Conservation (phyloP, 2,329 filamentous ascomycete genomes). For the Mycosphaerella sp. region DNA sequence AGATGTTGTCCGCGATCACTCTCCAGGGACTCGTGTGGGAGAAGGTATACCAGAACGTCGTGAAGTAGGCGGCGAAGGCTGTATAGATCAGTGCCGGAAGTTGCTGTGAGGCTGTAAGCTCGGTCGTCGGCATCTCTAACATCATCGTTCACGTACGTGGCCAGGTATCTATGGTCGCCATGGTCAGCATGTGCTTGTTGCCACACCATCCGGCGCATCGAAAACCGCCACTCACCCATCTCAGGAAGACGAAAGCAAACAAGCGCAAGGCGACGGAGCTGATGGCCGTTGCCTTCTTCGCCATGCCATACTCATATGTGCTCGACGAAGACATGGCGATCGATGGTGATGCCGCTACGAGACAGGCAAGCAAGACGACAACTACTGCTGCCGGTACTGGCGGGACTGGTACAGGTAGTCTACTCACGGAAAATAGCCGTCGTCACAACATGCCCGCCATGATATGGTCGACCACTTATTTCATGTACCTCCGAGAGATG, state of each 20-base stretch:
- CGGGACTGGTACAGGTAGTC: no score
- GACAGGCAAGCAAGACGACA: no score
- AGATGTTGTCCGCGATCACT: slow-evolving; percentile 33
- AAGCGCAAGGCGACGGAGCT: slow-evolving; percentile 28
- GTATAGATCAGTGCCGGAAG: slow-evolving; percentile 34
- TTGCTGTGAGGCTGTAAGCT: slow-evolving; percentile 25
- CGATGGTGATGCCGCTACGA: no score
- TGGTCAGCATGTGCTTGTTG: slow-evolving; percentile 12
- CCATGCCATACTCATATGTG: slow-evolving; percentile 3
- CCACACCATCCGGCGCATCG: slow-evolving; percentile 19
- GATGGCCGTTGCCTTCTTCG: slow-evolving; percentile 21
- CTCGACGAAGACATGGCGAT: slow-evolving; percentile 1
- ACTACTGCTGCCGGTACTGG: no score
- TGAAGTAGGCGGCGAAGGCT: slow-evolving; percentile 42
- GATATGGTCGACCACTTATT: no score
- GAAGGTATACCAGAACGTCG: slow-evolving; percentile 34
- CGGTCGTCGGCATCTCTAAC: slow-evolving; percentile 5
- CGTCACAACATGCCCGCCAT: no score
- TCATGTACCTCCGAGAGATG: no score
- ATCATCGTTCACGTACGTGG: slow-evolving; percentile 27
- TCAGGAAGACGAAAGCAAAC: slow-evolving; percentile 32
- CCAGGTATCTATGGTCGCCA: slow-evolving; percentile 31
- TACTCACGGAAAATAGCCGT: no score
- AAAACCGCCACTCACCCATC: slow-evolving; percentile 31
- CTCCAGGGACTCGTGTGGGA: slow-evolving; percentile 30